Percentiles rank a stretch among this genome's conserved stretches.
phyloP scores from a whole-genome alignment of 2,329 filamentous ascomycete genomes.

The Plenodomus lindquistii region DNA sequence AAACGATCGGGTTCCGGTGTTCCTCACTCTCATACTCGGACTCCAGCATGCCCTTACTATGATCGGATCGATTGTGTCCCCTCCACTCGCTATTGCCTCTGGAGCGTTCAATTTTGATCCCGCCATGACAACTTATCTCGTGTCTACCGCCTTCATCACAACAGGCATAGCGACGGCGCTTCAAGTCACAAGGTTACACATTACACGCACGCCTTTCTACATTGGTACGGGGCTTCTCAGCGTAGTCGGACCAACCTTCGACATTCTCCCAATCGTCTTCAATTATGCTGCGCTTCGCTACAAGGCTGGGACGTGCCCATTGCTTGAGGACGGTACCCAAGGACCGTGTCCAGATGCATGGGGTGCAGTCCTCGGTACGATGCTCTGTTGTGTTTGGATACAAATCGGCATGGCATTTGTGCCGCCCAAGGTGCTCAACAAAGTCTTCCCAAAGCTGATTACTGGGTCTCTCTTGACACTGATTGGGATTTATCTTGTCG shows the following conservation, averaged over 20 bases:
- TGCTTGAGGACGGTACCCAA: slow-evolving; percentile 24
- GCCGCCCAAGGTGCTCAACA: slow-evolving; percentile 27
- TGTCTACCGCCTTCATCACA: slow-evolving; percentile 35
- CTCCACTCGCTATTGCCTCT: slow-evolving; percentile 34
- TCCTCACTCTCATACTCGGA: slow-evolving; percentile 31
- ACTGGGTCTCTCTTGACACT: slow-evolving; percentile 29
- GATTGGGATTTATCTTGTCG: slow-evolving; percentile 30
- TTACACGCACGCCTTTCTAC: slow-evolving; percentile 30
- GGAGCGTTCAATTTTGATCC: slow-evolving; percentile 34
- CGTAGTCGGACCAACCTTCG: slow-evolving; percentile 36
- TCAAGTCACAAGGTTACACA: slow-evolving; percentile 32
- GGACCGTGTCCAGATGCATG: slow-evolving; percentile 26
- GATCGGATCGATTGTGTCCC: slow-evolving; percentile 32
- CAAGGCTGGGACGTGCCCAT: slow-evolving; percentile 27
- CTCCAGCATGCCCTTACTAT: slow-evolving; percentile 37
- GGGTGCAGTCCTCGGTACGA: slow-evolving; percentile 34
- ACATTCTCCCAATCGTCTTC: slow-evolving; percentile 34
- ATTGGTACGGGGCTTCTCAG: slow-evolving; percentile 32
- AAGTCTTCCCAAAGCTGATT: slow-evolving; percentile 31
- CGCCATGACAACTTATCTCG: slow-evolving; percentile 28
- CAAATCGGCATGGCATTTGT: slow-evolving; percentile 30
- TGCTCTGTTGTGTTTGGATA: slow-evolving; percentile 51
- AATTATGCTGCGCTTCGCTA: slow-evolving; percentile 31
- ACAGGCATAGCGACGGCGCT: slow-evolving; percentile 33
- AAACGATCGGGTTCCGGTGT: slow-evolving; percentile 29